These are phyloP conservation scores for Aspergillus egyptiacus DNA, from an alignment of 495 filamentous ascomycete species.

Conservation along the genomic window DNA sequence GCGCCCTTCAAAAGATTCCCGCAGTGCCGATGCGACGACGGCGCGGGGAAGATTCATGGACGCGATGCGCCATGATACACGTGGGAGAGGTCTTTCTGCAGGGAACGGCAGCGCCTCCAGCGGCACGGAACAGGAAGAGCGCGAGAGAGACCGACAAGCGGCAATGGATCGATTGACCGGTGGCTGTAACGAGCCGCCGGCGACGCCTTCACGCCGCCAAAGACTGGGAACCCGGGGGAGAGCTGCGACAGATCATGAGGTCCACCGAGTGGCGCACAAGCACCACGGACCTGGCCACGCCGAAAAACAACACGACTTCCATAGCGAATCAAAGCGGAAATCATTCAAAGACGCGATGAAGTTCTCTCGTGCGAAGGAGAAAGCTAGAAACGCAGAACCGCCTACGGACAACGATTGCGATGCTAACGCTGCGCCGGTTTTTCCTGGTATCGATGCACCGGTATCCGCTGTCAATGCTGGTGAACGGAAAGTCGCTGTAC, in stretches of 20 bases:
- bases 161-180: slow-evolving; percentile 37
- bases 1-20: neutral
- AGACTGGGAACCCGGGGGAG: slow-evolving; percentile 18
- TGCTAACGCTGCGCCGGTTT: slow-evolving; percentile 40
- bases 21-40: neutral
- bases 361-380: slow-evolving; percentile 18
- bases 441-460: slow-evolving; percentile 71
- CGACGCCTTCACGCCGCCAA: slow-evolving; percentile 13
- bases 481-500: slow-evolving; percentile 64
- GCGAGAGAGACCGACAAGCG: slow-evolving; percentile 34
- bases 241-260: slow-evolving; percentile 12
- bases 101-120: neutral
- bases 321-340: slow-evolving; percentile 15
- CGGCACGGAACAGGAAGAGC: slow-evolving; percentile 33
- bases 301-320: slow-evolving; percentile 13
- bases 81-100: neutral
- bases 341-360: slow-evolving; percentile 20
- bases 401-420: slow-evolving; percentile 24
- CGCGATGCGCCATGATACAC: slow-evolving; percentile 6
- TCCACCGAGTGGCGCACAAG: neutral
- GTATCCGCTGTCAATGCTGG: slow-evolving; percentile 78
- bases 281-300: slow-evolving; percentile 8
- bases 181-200: slow-evolving; percentile 15
- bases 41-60: slow-evolving; percentile 1
- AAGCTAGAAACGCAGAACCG: slow-evolving; percentile 6